Evolutionary conservation across 2,329 filamentous ascomycete species (phyloP).

Genomic region (Exophiala sideris): DNA sequence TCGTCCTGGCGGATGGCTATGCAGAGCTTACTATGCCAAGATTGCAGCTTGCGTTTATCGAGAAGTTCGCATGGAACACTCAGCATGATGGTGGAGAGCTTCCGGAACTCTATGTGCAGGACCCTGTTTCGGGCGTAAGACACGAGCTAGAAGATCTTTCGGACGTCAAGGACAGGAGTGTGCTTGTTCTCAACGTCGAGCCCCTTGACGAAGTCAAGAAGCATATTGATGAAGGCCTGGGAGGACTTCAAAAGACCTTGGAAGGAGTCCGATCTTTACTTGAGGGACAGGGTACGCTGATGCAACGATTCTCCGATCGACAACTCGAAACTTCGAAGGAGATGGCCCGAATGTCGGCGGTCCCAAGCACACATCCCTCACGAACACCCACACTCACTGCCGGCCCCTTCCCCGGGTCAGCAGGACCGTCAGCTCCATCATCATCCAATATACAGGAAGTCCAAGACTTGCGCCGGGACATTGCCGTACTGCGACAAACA

Average conservation of each 20-base stretch:
- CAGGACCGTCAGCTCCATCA: conserved; percentile 19
- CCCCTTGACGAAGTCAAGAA: conserved; percentile 91
- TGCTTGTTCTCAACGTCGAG: conserved; percentile 92
- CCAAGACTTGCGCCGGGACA: conserved; percentile 76
- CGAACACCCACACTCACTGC: conserved; percentile 35
- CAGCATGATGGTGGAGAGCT: conserved; percentile 89
- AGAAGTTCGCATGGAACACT: conserved; percentile 99
- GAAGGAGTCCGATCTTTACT: conserved; percentile 80
- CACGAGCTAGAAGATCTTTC: conserved; percentile 91
- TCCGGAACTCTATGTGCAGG: conserved; percentile 97
- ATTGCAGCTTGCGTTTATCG: conserved; percentile 92
- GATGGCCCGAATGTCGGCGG: conserved; percentile 64
- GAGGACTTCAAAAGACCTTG: conserved; percentile 74
- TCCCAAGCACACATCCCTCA: conserved; percentile 38
- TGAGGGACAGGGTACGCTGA: conserved; percentile 74
- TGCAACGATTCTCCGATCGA: conserved; percentile 83
- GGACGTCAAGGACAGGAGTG: conserved; percentile 91
- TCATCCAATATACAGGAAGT: conserved; percentile 69
- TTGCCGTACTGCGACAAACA: conserved; percentile 87
- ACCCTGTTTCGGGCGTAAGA: conserved; percentile 90
- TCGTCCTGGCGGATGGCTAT: conserved; percentile 52
- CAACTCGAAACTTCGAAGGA: conserved; percentile 89
- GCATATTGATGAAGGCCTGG: conserved; percentile 90
- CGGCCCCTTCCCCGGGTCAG: conserved; percentile 28
- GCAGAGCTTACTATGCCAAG: conserved; percentile 81